phyloP scores from a whole-genome alignment of 31 red algal genomes.

The Asparagopsis taxiformis region DNA sequence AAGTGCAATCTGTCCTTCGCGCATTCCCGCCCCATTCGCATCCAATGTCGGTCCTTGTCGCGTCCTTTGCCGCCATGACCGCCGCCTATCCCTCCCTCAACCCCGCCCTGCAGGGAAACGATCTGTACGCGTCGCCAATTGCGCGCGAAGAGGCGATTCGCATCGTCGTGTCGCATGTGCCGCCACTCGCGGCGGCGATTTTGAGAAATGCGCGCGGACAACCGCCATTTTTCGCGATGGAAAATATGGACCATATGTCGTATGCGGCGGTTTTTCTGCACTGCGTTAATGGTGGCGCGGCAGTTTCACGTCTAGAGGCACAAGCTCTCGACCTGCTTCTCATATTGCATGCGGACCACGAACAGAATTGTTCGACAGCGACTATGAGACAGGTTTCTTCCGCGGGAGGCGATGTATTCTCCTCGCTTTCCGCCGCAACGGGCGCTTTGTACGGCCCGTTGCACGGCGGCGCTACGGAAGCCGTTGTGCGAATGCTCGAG shows the following conservation, averaged over 20 bases:
- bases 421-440: conserved; percentile 62
- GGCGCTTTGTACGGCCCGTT: conserved; percentile 87
- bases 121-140: conserved; percentile 31
- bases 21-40: conserved; percentile 63
- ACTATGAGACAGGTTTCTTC: conserved; percentile 73
- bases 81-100: conserved; percentile 59
- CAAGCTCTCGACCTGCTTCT: conserved; percentile 76
- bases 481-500: conserved; percentile 78
- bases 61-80: conserved; percentile 69
- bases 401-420: conserved; percentile 78
- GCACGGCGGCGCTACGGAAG: conserved; percentile 95
- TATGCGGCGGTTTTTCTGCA: conserved; percentile 76
- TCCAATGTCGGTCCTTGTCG: conserved; percentile 90
- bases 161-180: conserved; percentile 19
- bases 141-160: conserved; percentile 18
- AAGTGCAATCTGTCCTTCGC: conserved; percentile 20
- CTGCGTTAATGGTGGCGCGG: conserved; percentile 18
- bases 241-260: background rate
- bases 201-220: conserved; percentile 7
- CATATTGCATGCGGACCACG: conserved; percentile 95
- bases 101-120: conserved; percentile 55
- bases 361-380: conserved; percentile 91
- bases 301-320: conserved; percentile 9
- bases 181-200: conserved; percentile 48
- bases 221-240: background rate